Evolutionary conservation across 495 filamentous ascomycete species (phyloP), one percentile per base, ranked within the genome.

Genomic region (Lichina pygmaea): DNA sequence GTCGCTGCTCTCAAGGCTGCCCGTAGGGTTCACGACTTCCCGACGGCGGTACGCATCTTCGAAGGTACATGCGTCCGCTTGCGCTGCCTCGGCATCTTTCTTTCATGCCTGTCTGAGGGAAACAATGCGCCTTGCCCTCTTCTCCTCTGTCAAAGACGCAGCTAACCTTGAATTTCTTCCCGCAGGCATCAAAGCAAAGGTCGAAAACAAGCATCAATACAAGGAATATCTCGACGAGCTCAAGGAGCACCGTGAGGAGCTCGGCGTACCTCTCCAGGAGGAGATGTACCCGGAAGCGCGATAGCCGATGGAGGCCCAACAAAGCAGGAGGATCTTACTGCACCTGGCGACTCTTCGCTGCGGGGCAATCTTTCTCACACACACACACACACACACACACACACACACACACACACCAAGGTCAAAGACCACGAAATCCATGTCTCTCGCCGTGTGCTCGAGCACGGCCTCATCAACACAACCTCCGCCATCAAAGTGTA

Each of bases 131-230:
- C 39, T 9, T 17, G 3, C 41, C 34, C 24, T 42, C 43, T 47
- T 9, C n/a, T 38, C 31, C 32, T 34, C 13, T 24, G 16, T 42
- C 11, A 31, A 33, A 40, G n/a, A n/a, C n/a, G n/a, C n/a, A 31
- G n/a, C 38, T 39, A 31, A 47, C 45, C 24, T 42, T 12, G 31
- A 17, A 38, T 32, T 40, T 9, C 16, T 33, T 39, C 33, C 34
- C 46, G 58, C 57, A 93, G 85, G 86, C 57, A 79, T 99, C 73
- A 93, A 93, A 66, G 83, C 83, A 65, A 99, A 99, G 73, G 91
- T 95, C 53, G 91, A 99, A 68, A 95, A 89, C 73, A 75, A 79
- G 62, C 72, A 75, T 52, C 89, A 99, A 68, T 99, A 99, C 67
- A 70, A 94, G 60, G 81, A 94, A 66, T 99, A 99, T 66, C 77